A percentile compares a stretch with the other conserved stretches of the same genome.
Evolutionary conservation across 805 yeast species (phyloP).

Genomic region (Myxozyma vanderwaltii): DNA sequence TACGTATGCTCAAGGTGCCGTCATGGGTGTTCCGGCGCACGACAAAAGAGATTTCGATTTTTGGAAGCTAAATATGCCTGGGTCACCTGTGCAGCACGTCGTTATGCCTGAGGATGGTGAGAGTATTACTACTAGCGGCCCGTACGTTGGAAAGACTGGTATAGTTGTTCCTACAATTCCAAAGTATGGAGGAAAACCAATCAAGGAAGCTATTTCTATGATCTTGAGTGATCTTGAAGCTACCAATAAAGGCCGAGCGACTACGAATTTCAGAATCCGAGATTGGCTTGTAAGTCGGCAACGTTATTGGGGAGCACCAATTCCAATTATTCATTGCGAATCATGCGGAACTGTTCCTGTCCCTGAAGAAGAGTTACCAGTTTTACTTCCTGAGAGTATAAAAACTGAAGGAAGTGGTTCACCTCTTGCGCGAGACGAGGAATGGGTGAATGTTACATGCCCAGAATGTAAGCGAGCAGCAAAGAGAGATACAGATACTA

Average conservation of each 20-base stretch:
- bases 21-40: constrained; percentile 98
- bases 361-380: constrained; percentile 85
- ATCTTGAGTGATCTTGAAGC: constrained; percentile 50
- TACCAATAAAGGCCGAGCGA: constrained; percentile 48
- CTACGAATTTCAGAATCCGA: constrained; percentile 65
- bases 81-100: constrained; percentile 47
- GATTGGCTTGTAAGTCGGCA: constrained; percentile 97
- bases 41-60: constrained; percentile 82
- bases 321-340: constrained; percentile 88
- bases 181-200: constrained; percentile 53
- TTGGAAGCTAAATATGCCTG: constrained; percentile 67
- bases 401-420: constrained; percentile 53
- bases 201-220: constrained; percentile 53
- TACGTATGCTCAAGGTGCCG: constrained; percentile 87
- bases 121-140: constrained; percentile 9
- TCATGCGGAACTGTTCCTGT: constrained; percentile 90
- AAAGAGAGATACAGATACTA: constrained; percentile 90
- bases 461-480: constrained; percentile 76
- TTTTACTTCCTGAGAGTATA: constrained; percentile 60
- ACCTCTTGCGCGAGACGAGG: constrained; percentile 67
- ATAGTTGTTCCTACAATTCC: constrained; percentile 53
- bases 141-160: constrained; percentile 51
- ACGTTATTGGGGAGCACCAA: constrained; percentile 98
- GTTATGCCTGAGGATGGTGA: constrained; percentile 48
- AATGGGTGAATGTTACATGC: constrained; percentile 72